Evolutionary conservation across 495 filamentous ascomycete species (phyloP), one percentile per base, ranked within the genome.

Genomic region (Lepraria neglecta): DNA sequence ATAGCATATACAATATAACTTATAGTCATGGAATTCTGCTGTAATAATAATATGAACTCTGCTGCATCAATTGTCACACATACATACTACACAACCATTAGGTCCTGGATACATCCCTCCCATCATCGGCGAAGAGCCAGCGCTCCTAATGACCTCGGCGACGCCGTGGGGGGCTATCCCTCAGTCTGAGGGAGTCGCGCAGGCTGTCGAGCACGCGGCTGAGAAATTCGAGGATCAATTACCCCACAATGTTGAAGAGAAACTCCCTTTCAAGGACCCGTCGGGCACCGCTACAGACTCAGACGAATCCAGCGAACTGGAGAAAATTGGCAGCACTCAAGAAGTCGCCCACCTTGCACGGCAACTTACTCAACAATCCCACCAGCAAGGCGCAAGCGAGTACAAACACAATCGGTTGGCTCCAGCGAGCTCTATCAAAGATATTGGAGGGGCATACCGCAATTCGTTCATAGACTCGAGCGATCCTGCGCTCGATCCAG

Each of bases 401-500:
- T 9, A 56, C 3, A 42, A 42, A 14, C 28, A 12, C 55, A 12
- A 14, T 6, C 33, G 9, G 6, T 38, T 57, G 14, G 31, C 12
- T 28, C 4, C 51, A 14, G 31, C n/a, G 24, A 40, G 24, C 6
- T 61, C 79, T 0, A 75, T 76, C 28, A 76, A 68, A 56, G 74
- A 72, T n/a, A 56, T 52, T 12, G 64, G 58, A 24, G 67, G 70
- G 17, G 69, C 70, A 24, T 68, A 67, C 19, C 73, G 73, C 61
- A 81, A 81, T 63, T 73, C 77, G 0, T 81, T 81, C 64, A 35
- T 75, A 15, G 74, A 74, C 11, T 61, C 66, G 10, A 73, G 75
- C 50, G 75, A 78, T 19, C 77, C 79, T 3, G 70, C 69, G 3
- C 64, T 82, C 59, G 76, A 82, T 66, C 79, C 79, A 0, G 62